A percentile compares a stretch with the other conserved stretches of the same genome.
These are phyloP conservation scores for Globisporangium cystogenes DNA, from an alignment of 352 stramenopile genomes.

Conservation along the genomic window DNA sequence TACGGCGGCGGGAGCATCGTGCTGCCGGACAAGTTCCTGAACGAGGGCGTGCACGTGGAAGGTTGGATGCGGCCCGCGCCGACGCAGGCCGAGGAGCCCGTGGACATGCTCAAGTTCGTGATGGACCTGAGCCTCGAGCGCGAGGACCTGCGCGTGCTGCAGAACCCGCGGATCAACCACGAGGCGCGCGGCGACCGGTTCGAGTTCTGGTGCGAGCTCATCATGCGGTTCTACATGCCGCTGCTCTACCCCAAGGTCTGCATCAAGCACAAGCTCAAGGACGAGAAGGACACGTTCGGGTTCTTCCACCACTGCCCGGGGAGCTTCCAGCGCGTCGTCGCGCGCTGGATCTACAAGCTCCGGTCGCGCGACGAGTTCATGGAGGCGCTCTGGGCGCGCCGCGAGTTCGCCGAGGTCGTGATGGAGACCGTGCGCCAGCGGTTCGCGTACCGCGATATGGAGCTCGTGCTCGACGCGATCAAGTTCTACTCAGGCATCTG, in stretches of 20 bases:
- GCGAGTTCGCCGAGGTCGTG: conserved; percentile 78
- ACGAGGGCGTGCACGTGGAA: conserved; percentile 81
- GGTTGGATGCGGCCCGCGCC: conserved; percentile 76
- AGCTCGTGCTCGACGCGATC: conserved; percentile 81
- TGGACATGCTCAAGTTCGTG: conserved; percentile 88
- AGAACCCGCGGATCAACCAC: conserved; percentile 38
- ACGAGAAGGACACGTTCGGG: conserved; percentile 66
- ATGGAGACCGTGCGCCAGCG: conserved; percentile 86
- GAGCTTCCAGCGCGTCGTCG: conserved; percentile 83
- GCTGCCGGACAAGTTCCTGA: conserved; percentile 75
- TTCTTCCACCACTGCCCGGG: conserved; percentile 87
- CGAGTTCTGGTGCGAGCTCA: conserved; percentile 80
- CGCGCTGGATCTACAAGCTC: conserved; percentile 85
- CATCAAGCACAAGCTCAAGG: conserved; percentile 82
- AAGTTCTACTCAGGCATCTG: conserved; percentile 87
- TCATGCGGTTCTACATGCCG: conserved; percentile 90
- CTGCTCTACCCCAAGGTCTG: conserved; percentile 84
- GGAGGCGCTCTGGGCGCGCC: conserved; percentile 70
- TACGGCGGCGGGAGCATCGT: conserved; percentile 80
- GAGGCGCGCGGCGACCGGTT: conserved; percentile 64
- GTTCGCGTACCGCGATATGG: conserved; percentile 80
- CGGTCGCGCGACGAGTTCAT: conserved; percentile 77
- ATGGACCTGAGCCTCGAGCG: conserved; percentile 86
- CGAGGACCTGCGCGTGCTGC: conserved; percentile 41
- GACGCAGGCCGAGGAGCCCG: conserved; percentile 79